A percentile compares a stretch with the other conserved stretches of the same genome.
Conservation (phyloP, 1,139 yeast genomes). For the Blastobotrys buckinghamii region DNA sequence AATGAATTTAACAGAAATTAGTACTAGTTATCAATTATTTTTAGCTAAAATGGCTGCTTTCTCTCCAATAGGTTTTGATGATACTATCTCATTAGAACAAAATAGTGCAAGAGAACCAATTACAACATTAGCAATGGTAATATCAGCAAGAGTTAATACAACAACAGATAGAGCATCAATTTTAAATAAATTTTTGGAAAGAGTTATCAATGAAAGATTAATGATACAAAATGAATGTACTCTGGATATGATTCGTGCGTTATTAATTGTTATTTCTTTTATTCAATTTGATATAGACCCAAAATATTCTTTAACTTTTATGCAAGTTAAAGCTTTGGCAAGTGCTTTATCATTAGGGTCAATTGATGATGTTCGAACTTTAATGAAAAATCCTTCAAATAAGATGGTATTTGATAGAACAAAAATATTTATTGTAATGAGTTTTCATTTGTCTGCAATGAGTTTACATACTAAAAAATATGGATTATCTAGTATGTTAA, state of each 20-base stretch:
- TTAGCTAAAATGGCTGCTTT: conserved; percentile 36
- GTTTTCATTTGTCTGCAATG: not conserved
- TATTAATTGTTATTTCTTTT: not conserved
- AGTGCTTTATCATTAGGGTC: not conserved
- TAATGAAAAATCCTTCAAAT: not conserved
- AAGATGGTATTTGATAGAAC: conserved; percentile 1
- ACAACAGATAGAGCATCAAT: not conserved
- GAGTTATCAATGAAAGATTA: conserved; percentile 5
- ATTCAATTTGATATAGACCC: conserved; percentile 5
- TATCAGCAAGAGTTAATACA: conserved; percentile 1
- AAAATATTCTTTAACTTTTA: conserved; percentile 1
- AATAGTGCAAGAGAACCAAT: conserved; percentile 2
- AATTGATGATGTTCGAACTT: not conserved
- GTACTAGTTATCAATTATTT: conserved; percentile 36
- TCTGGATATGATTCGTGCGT: conserved; percentile 3
- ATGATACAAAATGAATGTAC: conserved; percentile 3
- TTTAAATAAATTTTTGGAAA: conserved; percentile 3
- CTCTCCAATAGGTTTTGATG: not conserved
- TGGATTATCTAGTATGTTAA: not conserved
- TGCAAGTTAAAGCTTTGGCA: not conserved
- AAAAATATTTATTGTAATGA: not conserved
- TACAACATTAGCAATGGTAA: conserved; percentile 5
- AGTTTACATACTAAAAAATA: conserved; percentile 2
- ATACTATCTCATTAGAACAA: not conserved
- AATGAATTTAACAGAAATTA: conserved; percentile 29